Percentiles rank a stretch among this genome's conserved stretches.
phyloP scores from a whole-genome alignment of 1,284 basidiomycete genomes.

The Moesziomyces aphidis region DNA sequence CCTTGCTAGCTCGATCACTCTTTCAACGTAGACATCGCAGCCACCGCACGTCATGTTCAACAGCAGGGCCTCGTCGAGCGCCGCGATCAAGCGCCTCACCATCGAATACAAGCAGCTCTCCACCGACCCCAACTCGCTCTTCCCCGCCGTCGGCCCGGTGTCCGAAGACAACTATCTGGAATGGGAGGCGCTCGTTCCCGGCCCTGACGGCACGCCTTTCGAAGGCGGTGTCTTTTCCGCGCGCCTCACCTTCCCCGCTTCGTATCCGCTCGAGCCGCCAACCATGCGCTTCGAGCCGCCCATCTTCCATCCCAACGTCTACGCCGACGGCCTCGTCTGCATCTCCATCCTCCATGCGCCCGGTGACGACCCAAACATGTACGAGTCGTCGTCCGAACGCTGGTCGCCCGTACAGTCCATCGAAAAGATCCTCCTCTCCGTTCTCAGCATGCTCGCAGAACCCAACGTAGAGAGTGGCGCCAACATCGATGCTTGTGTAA shows the following conservation, averaged over 20 bases:
- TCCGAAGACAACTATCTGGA: constrained; percentile 96
- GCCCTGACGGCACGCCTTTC: constrained; percentile 97
- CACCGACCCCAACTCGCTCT: constrained; percentile 64
- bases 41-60: constrained; percentile 46
- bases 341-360: constrained; percentile 98
- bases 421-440: constrained; percentile 90
- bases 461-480: constrained; percentile 99
- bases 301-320: constrained; percentile 96
- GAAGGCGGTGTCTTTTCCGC: constrained; percentile 97
- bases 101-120: constrained; percentile 68
- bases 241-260: constrained; percentile 79
- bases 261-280: constrained; percentile 67
- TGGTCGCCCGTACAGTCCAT: constrained; percentile 99
- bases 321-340: constrained; percentile 94
- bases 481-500: constrained; percentile 81
- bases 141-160: constrained; percentile 77
- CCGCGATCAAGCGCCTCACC: constrained; percentile 65
- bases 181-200: constrained; percentile 97
- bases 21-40: background rate
- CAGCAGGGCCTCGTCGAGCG: constrained; percentile 46
- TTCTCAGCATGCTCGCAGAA: constrained; percentile 99
- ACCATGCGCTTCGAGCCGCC: constrained; percentile 96
- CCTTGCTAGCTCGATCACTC: too few relatives aligned
- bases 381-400: constrained; percentile 92
- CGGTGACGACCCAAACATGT: constrained; percentile 81